Evolutionary conservation across 2,329 filamentous ascomycete species (phyloP).

Genomic region (Xylariaceae sp.): DNA sequence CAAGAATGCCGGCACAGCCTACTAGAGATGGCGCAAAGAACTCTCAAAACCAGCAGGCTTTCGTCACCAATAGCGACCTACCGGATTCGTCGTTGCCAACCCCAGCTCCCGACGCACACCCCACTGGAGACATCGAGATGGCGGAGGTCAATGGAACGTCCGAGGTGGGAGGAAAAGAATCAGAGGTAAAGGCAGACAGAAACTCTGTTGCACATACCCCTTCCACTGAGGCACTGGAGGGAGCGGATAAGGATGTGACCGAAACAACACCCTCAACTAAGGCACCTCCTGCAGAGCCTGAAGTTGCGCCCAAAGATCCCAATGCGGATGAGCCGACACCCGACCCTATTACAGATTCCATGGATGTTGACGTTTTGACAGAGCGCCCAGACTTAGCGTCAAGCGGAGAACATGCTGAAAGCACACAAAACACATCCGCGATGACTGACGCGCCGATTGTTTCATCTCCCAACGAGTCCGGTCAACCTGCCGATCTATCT

Average conservation of each 20-base stretch:
- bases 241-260: background rate
- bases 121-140: conserved; percentile 30
- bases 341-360: conserved; percentile 31
- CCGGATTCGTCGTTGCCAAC: conserved; percentile 28
- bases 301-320: conserved; percentile 11
- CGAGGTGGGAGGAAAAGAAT: conserved; percentile 15
- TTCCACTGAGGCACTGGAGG: background rate
- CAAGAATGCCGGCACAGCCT: conserved; percentile 3
- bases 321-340: background rate
- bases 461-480: conserved; percentile 43
- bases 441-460: conserved; percentile 32
- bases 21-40: conserved; percentile 18
- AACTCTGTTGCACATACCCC: background rate
- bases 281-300: conserved; percentile 12
- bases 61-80: conserved; percentile 32
- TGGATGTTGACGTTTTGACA: conserved; percentile 41
- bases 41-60: conserved; percentile 34
- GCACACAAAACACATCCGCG: conserved; percentile 34
- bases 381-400: conserved; percentile 32
- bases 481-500: conserved; percentile 41
- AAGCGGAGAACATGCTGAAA: conserved; percentile 32
- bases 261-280: conserved; percentile 15
- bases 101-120: background rate
- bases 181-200: background rate
- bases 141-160: conserved; percentile 26